phyloP scores from a whole-genome alignment of 306 rosid species.

The Biancaea sappan region DNA sequence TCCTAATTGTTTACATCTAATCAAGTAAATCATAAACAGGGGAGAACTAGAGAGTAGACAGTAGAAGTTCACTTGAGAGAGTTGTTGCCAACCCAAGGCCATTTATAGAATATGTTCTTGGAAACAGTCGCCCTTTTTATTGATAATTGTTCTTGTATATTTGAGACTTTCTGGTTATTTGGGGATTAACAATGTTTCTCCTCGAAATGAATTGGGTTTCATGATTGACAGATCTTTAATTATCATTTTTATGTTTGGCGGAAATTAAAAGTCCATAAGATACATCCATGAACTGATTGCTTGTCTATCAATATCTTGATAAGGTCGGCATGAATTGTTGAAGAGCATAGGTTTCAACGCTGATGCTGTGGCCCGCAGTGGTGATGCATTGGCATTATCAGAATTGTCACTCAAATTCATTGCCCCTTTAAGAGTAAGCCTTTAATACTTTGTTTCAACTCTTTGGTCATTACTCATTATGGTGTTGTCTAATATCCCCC shows the following conservation, averaged over 20 bases:
- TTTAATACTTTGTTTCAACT: neutral
- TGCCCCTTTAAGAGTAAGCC: conserved; percentile 81
- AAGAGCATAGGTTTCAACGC: conserved; percentile 60
- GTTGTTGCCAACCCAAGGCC: conserved; percentile 12
- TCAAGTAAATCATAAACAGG: neutral
- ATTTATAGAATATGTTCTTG: neutral
- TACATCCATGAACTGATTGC: conserved; percentile 17
- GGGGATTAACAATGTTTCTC: conserved; percentile 1
- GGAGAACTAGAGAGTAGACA: neutral
- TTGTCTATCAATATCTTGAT: conserved; percentile 34
- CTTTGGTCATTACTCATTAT: conserved; percentile 14
- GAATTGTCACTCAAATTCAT: conserved; percentile 78
- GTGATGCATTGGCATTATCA: conserved; percentile 74
- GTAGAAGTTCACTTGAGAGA: conserved; percentile 3
- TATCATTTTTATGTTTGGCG: neutral
- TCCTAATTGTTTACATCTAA: neutral
- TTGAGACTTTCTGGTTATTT: neutral
- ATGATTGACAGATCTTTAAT: neutral
- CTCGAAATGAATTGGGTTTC: conserved; percentile 12
- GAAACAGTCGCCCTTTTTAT: no score
- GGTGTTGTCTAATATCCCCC: neutral
- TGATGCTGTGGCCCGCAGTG: conserved; percentile 68
- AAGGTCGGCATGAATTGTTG: conserved; percentile 82
- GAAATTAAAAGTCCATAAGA: conserved; percentile 6
- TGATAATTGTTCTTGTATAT: no score